Base-by-base conservation (phyloP, 768 basidiomycete species). In the Lactarius tabidus region DNA sequence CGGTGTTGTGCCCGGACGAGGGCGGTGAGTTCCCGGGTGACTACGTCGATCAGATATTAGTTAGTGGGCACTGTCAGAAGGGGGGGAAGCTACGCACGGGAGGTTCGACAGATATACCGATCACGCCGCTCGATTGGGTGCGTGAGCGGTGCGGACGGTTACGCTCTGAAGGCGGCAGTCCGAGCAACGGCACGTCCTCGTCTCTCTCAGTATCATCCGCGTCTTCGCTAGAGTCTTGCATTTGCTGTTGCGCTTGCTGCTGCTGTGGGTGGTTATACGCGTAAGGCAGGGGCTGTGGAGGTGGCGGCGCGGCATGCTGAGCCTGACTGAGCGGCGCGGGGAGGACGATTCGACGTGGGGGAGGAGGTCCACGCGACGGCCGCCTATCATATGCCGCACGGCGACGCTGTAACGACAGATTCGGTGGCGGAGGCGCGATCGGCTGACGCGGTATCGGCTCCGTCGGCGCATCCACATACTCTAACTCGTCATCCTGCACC, bases 11-110 rank as follows among this genome's bases (percentile, higher is more conserved):
- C 3, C 48, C 59, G 0, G 72, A 70, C 4, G 68, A 64, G 36
- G 68, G 71, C 7, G 64, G 68, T 1, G 67, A 71, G 23, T 67
- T 38, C 0, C 61, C 70, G 0, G 70, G 71, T 1, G 72, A 74
- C 72, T 75, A 63, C 9, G 8, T 29, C 7, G 23, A 62, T 36
- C n/a, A 14, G 23, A 23, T 14, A 26, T 23, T 23, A 0, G 6
- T 38, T 8, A 60, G 20, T 17, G 6, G 38, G 17, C 4, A 28
- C n/a, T n/a, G n/a, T n/a, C 33, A 14, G 23, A 9, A 10, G 23
- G 10, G 9, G 15, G n/a, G 12, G 18, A 41, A 41, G 6, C 2
- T 6, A 10, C 69, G 55, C 41, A 70, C 69, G 8, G 69, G 69
- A 36, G 69, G 59, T 35, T 70, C 60, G 41, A 70, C 67, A 1